phyloP scores from a whole-genome alignment of 208 protist species.

The Angomonas ambiguus region DNA sequence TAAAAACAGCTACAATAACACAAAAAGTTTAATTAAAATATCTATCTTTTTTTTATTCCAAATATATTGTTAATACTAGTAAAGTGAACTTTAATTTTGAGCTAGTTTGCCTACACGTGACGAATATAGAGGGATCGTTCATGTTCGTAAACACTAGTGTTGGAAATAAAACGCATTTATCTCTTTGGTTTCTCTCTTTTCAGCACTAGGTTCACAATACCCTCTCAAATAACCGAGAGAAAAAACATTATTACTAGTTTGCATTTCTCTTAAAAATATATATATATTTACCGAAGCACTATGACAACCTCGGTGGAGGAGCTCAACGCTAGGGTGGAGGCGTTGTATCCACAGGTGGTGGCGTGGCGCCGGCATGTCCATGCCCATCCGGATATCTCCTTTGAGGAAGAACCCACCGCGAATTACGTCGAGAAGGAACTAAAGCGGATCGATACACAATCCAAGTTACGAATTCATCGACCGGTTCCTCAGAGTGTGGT shows the following conservation, averaged over 20 bases:
- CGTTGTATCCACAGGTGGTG: slow-evolving; percentile 41
- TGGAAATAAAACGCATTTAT: no score
- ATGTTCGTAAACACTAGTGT: no score
- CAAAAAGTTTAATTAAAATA: no score
- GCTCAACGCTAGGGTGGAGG: slow-evolving; percentile 17
- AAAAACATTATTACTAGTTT: not conserved
- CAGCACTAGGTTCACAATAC: no score
- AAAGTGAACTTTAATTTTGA: no score
- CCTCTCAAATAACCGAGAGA: no score
- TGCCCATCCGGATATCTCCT: slow-evolving; percentile 41
- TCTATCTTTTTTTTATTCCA: slow-evolving; percentile 3
- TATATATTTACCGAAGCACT: not conserved
- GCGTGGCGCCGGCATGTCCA: slow-evolving; percentile 66
- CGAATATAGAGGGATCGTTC: no score
- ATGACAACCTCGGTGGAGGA: slow-evolving; percentile 11
- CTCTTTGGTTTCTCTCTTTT: no score
- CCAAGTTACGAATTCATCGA: slow-evolving; percentile 28
- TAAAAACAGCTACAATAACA: not conserved
- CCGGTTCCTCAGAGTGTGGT: slow-evolving; percentile 40
- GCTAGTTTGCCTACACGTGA: no score
- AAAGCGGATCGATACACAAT: slow-evolving; percentile 21
- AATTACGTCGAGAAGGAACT: slow-evolving; percentile 45
- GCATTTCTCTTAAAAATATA: not conserved
- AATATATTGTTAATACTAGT: no score
- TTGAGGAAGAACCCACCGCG: slow-evolving; percentile 51